Evolutionary conservation across 192 early-diverging fungal species (phyloP).

Genomic region (Entomortierella lignicola): DNA sequence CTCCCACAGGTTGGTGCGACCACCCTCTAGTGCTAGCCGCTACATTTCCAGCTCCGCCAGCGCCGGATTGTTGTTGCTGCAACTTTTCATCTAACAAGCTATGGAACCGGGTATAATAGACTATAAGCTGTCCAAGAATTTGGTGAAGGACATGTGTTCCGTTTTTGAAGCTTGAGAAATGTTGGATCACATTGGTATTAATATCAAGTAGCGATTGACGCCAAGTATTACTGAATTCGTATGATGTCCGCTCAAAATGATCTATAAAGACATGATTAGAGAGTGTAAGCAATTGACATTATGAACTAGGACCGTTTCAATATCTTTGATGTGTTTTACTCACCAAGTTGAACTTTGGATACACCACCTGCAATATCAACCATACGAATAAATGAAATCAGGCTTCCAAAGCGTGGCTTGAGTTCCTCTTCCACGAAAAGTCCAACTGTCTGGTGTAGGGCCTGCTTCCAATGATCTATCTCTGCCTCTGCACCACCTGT

Average conservation of each 20-base stretch:
- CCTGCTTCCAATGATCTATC: conserved; percentile 67
- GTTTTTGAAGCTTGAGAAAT: conserved; percentile 96
- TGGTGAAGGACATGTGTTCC: conserved; percentile 93
- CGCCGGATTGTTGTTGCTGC: conserved; percentile 56
- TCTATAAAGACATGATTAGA: conserved; percentile 45
- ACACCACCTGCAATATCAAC: conserved; percentile 74
- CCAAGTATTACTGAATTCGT: conserved; percentile 86
- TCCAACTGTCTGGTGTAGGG: conserved; percentile 71
- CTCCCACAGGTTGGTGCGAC: conserved; percentile 79
- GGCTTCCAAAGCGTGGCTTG: conserved; percentile 78
- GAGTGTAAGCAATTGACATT: background rate
- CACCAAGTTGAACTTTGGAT: conserved; percentile 62
- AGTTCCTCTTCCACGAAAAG: conserved; percentile 94
- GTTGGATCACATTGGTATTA: conserved; percentile 88
- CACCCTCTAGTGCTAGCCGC: conserved; percentile 32
- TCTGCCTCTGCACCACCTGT: conserved; percentile 61
- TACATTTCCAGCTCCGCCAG: conserved; percentile 3
- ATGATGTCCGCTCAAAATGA: conserved; percentile 73
- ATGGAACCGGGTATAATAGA: conserved; percentile 94
- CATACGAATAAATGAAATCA: conserved; percentile 84
- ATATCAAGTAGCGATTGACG: conserved; percentile 77
- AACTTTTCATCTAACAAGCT: conserved; percentile 82
- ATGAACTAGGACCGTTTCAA: background rate
- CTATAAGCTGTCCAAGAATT: conserved; percentile 86
- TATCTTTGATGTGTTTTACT: background rate